phyloP scores from a whole-genome alignment of 129 eudicot genomes.

The Chrysanthemum lavandulifolium region DNA sequence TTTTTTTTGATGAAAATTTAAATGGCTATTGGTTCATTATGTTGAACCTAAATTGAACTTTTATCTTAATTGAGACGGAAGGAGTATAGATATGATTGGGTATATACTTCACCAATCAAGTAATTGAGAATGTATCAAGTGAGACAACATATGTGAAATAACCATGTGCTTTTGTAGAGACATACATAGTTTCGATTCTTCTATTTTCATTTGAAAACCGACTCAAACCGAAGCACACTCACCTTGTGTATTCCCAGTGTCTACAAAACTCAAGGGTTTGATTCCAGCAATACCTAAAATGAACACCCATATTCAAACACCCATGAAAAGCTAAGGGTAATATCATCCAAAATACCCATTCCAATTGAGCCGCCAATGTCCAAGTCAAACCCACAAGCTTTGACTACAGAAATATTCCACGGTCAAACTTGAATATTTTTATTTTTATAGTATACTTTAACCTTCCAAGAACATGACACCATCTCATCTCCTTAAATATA shows the following conservation, averaged over 20 bases:
- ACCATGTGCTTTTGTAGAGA: no score
- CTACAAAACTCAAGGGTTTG: neutral
- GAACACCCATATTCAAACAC: constrained; percentile 3
- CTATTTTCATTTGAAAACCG: no score
- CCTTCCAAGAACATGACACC: constrained; percentile 48
- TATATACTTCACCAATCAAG: no score
- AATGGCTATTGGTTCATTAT: no score
- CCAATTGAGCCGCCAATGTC: constrained; percentile 63
- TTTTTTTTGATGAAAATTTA: no score
- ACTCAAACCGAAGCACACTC: no score
- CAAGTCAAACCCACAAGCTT: constrained; percentile 76
- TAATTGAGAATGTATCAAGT: no score
- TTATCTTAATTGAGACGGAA: no score
- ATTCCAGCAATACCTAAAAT: neutral
- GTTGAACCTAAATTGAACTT: no score
- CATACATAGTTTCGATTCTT: no score
- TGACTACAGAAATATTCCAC: constrained; percentile 66
- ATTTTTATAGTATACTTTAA: neutral
- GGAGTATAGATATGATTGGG: no score
- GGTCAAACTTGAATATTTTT: constrained; percentile 55
- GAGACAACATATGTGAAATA: no score
- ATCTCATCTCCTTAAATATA: constrained; percentile 19
- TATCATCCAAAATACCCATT: constrained; percentile 12
- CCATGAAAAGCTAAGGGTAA: constrained; percentile 5
- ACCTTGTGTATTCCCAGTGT: neutral